Conservation (phyloP, 805 yeast genomes). For the Tetrapisispora iriomotensis region DNA sequence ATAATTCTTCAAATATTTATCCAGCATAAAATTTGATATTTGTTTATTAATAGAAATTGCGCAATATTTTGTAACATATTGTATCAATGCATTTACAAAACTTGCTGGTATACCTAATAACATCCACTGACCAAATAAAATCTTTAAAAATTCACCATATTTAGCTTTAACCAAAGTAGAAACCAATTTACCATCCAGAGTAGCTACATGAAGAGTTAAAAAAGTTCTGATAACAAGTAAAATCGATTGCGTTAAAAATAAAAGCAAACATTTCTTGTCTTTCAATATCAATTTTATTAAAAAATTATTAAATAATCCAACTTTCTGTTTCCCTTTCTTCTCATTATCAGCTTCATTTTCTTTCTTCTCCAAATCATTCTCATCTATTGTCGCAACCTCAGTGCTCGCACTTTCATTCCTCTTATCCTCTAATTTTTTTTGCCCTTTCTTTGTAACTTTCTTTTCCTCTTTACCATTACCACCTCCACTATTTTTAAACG, state of each 20-base stretch:
- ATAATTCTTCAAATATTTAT: slow-evolving; percentile 58
- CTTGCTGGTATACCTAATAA: slow-evolving; percentile 80
- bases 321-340: slow-evolving; percentile 4
- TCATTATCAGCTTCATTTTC: background rate
- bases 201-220: slow-evolving; percentile 72
- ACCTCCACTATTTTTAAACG: slow-evolving; percentile 13
- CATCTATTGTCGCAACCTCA: background rate
- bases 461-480: slow-evolving; percentile 6
- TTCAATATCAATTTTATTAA: slow-evolving; percentile 18
- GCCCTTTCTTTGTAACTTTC: slow-evolving; percentile 4
- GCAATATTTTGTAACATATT: slow-evolving; percentile 48
- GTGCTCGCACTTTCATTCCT: background rate
- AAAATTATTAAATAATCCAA: slow-evolving; percentile 11
- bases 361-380: slow-evolving; percentile 3
- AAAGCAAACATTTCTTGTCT: slow-evolving; percentile 22
- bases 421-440: slow-evolving; percentile 2
- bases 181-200: slow-evolving; percentile 76
- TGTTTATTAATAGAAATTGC: slow-evolving; percentile 51
- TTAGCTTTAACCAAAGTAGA: slow-evolving; percentile 68
- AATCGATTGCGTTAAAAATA: slow-evolving; percentile 42
- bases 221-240: slow-evolving; percentile 60
- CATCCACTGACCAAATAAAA: slow-evolving; percentile 66
- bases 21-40: slow-evolving; percentile 54
- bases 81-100: slow-evolving; percentile 59
- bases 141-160: slow-evolving; percentile 51